Evolutionary conservation across 2,329 filamentous ascomycete species (phyloP).

Genomic region (Talaromyces verruculosus): DNA sequence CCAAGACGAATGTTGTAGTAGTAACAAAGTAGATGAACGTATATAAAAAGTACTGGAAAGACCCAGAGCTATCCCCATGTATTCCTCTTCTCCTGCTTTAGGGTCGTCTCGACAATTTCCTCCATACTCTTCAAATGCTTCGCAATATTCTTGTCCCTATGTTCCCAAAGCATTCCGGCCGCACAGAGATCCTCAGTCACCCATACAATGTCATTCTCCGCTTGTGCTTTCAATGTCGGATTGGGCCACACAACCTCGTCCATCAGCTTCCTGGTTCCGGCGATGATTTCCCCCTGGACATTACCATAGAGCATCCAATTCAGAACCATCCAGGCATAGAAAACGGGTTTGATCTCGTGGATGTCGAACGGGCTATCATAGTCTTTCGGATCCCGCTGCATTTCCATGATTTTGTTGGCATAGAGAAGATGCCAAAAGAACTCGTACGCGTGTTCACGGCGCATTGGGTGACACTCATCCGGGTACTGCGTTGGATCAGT

Average conservation of each 20-base stretch:
- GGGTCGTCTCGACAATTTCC: neutral
- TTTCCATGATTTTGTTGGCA: neutral
- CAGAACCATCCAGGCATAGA: constrained; percentile 6
- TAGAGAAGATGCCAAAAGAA: constrained; percentile 25
- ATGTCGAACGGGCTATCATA: neutral
- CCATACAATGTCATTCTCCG: neutral
- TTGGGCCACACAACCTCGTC: constrained; percentile 8
- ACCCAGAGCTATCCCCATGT: neutral
- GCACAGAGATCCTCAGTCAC: neutral
- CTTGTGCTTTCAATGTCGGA: constrained; percentile 21
- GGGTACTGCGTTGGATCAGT: constrained; percentile 55
- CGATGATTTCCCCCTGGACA: constrained; percentile 30
- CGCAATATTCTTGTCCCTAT: neutral
- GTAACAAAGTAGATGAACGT: neutral
- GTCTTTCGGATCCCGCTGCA: neutral
- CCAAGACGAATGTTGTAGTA: neutral
- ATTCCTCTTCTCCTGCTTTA: neutral
- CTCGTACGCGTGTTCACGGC: constrained; percentile 50
- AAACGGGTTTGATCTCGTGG: neutral
- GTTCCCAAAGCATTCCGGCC: neutral
- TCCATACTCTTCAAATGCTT: constrained; percentile 2
- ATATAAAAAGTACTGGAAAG: neutral
- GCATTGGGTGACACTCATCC: constrained; percentile 53
- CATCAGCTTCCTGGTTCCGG: neutral
- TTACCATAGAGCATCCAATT: constrained; percentile 1